These are phyloP conservation scores for Populus trichocarpa DNA, from an alignment of 441 rosid species.

Conservation along the genomic window DNA sequence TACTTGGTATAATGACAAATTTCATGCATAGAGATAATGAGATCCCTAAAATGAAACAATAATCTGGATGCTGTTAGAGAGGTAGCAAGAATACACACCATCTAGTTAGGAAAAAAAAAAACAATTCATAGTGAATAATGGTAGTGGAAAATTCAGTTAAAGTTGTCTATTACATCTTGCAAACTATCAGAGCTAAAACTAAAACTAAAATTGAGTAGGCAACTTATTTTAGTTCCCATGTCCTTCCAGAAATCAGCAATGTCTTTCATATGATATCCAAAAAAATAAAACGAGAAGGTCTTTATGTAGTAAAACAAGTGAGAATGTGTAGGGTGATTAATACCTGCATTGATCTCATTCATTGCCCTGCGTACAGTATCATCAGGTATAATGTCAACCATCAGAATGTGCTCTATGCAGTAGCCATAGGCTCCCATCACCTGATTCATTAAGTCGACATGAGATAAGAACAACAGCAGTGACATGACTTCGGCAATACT, in stretches of 20 bases:
- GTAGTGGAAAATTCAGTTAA: neutral
- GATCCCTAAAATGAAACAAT: neutral
- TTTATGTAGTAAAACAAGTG: neutral
- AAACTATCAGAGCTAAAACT: neutral
- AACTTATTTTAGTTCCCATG: neutral
- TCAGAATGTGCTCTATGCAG: conserved; percentile 90
- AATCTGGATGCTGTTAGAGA: neutral
- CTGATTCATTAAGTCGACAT: conserved; percentile 31
- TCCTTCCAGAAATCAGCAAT: neutral
- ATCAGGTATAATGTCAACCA: conserved; percentile 97
- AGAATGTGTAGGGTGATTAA: neutral
- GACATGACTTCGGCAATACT: neutral
- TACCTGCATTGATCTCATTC: conserved; percentile 99
- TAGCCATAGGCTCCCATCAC: conserved; percentile 95
- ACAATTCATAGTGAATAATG: neutral
- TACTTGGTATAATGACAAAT: neutral
- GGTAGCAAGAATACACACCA: neutral
- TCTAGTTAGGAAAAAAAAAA: neutral
- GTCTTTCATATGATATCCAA: neutral
- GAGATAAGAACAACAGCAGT: neutral
- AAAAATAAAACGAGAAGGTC: neutral
- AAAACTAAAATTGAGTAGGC: neutral
- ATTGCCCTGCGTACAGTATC: conserved; percentile 88
- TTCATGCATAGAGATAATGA: neutral
- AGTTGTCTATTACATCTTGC: neutral